Conservation (phyloP, 306 rosid species). For the Trichosanthes cucumerina region DNA sequence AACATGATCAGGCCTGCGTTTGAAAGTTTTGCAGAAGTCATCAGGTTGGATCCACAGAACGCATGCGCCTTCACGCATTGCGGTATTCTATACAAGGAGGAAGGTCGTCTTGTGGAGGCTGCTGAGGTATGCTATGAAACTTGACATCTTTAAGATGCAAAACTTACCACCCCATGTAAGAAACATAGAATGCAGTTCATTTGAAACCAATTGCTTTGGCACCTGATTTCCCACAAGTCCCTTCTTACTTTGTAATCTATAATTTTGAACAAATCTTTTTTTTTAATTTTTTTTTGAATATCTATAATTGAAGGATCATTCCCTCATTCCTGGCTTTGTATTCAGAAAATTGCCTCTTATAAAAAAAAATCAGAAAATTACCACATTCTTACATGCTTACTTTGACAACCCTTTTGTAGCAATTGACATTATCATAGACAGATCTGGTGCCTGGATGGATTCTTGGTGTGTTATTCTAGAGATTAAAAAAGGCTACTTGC, state of each 20-base stretch:
- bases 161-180: neutral
- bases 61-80: conserved; percentile 85
- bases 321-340: neutral
- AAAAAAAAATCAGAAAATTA: neutral
- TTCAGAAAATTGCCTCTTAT: neutral
- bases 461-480: neutral
- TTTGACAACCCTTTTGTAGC: neutral
- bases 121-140: conserved; percentile 63
- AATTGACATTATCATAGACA: neutral
- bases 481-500: neutral
- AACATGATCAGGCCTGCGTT: conserved; percentile 72
- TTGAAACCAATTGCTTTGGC: neutral
- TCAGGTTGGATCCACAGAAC: conserved; percentile 71
- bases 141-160: neutral
- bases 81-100: conserved; percentile 88
- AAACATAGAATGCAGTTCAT: neutral
- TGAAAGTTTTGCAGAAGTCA: conserved; percentile 72
- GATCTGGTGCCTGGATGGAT: neutral
- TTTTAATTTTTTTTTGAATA: no score
- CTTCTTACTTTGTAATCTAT: neutral
- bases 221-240: neutral
- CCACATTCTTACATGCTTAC: neutral
- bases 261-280: no score
- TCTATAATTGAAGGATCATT: neutral
- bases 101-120: conserved; percentile 85